phyloP scores from a whole-genome alignment of 306 rosid genomes.

The Rosa multiflora region DNA sequence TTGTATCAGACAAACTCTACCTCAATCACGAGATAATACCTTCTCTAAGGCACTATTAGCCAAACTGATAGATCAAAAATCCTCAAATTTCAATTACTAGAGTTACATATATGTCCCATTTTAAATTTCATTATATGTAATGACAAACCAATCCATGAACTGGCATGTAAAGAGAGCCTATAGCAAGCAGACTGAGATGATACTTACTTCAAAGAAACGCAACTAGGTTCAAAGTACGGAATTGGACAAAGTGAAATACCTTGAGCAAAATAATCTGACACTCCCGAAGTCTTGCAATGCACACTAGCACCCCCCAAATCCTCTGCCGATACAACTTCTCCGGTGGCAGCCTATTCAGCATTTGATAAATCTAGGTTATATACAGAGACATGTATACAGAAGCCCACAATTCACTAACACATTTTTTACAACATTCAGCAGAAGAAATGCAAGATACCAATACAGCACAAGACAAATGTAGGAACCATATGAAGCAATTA shows the following conservation, averaged over 20 bases:
- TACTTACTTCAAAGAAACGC: too few species aligned
- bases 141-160: not conserved
- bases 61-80: not conserved
- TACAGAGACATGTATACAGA: not conserved
- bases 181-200: too few species aligned
- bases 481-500: slow-evolving; percentile 24
- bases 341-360: slow-evolving; percentile 84
- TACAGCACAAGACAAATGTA: slow-evolving; percentile 2
- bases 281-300: slow-evolving; percentile 96
- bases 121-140: not conserved
- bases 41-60: not conserved
- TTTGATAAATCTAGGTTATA: slow-evolving; percentile 26
- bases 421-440: not conserved
- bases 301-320: slow-evolving; percentile 88
- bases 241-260: slow-evolving; percentile 40
- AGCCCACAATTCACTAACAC: not conserved
- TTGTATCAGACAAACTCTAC: not conserved
- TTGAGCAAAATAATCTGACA: slow-evolving; percentile 96
- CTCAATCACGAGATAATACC: not conserved
- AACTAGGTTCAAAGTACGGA: slow-evolving; percentile 1
- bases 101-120: not conserved
- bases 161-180: too few species aligned
- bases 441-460: slow-evolving; percentile 12
- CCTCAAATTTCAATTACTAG: not conserved
- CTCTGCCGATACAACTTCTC: slow-evolving; percentile 94